Base-by-base conservation (phyloP, 768 basidiomycete species). In the Suillus luteus region DNA sequence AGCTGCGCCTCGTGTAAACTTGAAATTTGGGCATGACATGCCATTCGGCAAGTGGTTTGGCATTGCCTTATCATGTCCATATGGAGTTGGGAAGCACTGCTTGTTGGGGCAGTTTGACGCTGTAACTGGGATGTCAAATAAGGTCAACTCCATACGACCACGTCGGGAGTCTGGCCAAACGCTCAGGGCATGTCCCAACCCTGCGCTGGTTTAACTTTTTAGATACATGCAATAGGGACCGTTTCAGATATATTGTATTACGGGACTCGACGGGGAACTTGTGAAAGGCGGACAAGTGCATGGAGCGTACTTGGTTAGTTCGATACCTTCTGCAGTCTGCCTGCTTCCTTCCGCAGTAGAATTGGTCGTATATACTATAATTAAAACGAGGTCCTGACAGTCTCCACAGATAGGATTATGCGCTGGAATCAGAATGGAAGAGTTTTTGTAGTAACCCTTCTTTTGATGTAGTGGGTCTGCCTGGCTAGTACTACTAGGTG, bases 221-320 rank as follows among this genome's bases (percentile, higher is more conserved):
- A 52, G 27, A 40, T 41, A 37, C 24, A 27, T 2, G 24, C 55
- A 27, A 58, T 41, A 40, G 57, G 40, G 40, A 58, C 17, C 40
- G 19, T 58, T 58, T 7, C 40, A 41, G 57, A 58, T 58, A 58
- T 41, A 58, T 58, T 58, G 52, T 33, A 54, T 54, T 54, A 54
- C 52, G 52, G 52, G 52, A 41, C 40, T 19, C 9, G 37, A 33
- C 55, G 55, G 55, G 37, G 37, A 57, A 37, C 55, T 58, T 37
- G 57, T 58, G 57, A 58, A 58, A 58, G 37, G 24, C 27, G 24
- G 27, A 17, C 4, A 58, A 58, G 10, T 58, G 31, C 40, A 19
- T 58, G 17, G 15, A 27, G 24, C 38, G 22, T 27, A 38, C 27
- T 24, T 58, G 55, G 57, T 41, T 58, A 24, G 22, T 58, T 17